Percentiles rank a stretch among this genome's conserved stretches.
Conservation (phyloP, 164 flowering plant genomes). For the Dillenia suffruticosa region DNA sequence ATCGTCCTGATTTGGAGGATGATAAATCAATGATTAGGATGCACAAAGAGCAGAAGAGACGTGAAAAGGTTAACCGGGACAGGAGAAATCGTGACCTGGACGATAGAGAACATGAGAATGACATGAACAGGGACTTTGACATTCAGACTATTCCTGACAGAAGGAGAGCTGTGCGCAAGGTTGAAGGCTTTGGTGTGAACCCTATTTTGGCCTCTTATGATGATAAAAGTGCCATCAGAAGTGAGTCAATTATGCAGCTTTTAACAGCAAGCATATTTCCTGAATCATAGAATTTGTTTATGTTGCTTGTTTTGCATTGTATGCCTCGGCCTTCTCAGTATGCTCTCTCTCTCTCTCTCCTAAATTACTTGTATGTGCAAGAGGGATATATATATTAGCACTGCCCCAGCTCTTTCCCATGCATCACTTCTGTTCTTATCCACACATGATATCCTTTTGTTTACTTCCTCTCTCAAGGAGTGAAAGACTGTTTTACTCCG, state of each 20-base stretch:
- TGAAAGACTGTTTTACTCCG: too few relatives aligned
- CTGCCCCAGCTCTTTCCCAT: too few relatives aligned
- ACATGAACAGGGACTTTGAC: conserved; percentile 19
- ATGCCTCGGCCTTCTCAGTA: too few relatives aligned
- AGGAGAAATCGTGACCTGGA: conserved; percentile 49
- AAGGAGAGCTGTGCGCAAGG: conserved; percentile 33
- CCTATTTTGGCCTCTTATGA: conserved; percentile 27
- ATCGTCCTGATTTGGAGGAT: conserved; percentile 52
- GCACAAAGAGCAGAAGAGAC: conserved; percentile 57
- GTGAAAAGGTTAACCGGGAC: conserved; percentile 52
- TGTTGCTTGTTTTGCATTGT: too few relatives aligned
- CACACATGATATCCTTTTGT: too few relatives aligned
- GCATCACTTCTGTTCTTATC: too few relatives aligned
- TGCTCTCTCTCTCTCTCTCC: too few relatives aligned
- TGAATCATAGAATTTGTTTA: too few relatives aligned
- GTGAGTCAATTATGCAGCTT: conserved; percentile 29
- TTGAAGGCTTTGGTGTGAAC: conserved; percentile 48
- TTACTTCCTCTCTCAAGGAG: too few relatives aligned
- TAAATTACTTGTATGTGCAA: too few relatives aligned
- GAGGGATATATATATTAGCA: too few relatives aligned
- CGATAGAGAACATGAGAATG: conserved; percentile 57
- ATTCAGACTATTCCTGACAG: conserved; percentile 11
- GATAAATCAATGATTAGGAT: conserved; percentile 35
- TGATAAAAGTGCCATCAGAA: conserved; percentile 50
- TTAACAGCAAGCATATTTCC: background rate